Conservation (phyloP, 768 basidiomycete genomes). For the Naematelia aurantialba region DNA sequence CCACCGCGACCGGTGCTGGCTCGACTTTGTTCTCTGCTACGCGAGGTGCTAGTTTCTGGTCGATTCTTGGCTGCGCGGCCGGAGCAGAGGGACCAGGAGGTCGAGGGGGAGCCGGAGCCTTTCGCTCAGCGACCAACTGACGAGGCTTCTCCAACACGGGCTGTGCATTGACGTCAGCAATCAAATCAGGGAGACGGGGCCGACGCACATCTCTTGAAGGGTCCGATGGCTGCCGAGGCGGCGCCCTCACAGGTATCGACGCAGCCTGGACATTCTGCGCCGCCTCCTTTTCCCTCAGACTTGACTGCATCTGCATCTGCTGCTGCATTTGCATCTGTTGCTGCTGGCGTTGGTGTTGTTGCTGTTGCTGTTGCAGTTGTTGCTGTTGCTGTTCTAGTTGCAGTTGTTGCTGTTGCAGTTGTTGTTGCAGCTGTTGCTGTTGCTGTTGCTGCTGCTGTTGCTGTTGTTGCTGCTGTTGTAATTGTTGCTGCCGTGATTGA, state of each 20-base stretch:
- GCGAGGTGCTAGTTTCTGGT: not conserved
- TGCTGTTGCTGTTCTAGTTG: no score
- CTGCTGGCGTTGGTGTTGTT: no score
- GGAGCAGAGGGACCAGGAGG: slow-evolving; percentile 15
- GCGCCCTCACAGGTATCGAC: slow-evolving; percentile 21
- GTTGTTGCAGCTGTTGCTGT: slow-evolving; percentile 8
- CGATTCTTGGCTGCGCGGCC: slow-evolving; percentile 6
- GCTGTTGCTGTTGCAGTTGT: slow-evolving; percentile 1
- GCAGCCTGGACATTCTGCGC: slow-evolving; percentile 47
- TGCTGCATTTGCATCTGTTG: no score
- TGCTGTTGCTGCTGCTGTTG: slow-evolving; percentile 7
- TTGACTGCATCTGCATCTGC: no score
- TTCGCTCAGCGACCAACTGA: slow-evolving; percentile 43
- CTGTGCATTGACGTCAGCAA: slow-evolving; percentile 2
- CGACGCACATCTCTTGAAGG: slow-evolving; percentile 18
- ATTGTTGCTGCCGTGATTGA: slow-evolving; percentile 3
- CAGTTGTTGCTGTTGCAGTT: slow-evolving; percentile 38
- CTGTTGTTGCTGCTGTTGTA: slow-evolving; percentile 12
- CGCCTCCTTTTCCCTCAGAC: slow-evolving; percentile 43
- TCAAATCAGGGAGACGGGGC: slow-evolving; percentile 8
- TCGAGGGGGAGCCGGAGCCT: slow-evolving; percentile 43
- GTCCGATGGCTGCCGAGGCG: slow-evolving; percentile 17
- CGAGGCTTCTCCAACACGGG: slow-evolving; percentile 11
- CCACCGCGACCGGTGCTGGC: slow-evolving; percentile 16
- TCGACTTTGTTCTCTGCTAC: slow-evolving; percentile 8